phyloP scores from a whole-genome alignment of 306 rosid species.

The Mucuna pruriens region DNA sequence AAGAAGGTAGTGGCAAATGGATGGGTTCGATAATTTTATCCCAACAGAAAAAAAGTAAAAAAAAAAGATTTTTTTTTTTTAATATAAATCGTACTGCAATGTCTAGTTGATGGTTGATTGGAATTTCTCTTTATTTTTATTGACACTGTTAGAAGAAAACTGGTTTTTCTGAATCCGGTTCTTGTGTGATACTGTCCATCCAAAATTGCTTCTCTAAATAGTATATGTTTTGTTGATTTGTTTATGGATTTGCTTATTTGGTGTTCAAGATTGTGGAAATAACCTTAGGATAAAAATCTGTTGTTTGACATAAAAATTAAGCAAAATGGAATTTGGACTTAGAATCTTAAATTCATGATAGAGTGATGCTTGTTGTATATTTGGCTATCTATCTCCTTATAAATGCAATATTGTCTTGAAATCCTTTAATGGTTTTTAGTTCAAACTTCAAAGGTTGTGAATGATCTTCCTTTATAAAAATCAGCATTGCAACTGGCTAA shows the following conservation, averaged over 20 bases:
- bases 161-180: background rate
- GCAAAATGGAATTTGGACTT: background rate
- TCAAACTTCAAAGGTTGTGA: background rate
- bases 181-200: background rate
- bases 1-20: background rate
- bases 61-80: background rate
- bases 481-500: background rate
- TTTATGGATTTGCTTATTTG: slow-evolving; percentile 7
- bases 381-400: too few relatives aligned
- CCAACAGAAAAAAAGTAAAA: background rate
- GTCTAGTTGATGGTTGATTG: background rate
- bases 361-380: background rate
- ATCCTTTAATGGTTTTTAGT: background rate
- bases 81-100: background rate
- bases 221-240: background rate
- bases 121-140: background rate
- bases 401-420: background rate
- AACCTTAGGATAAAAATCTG: background rate
- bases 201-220: background rate
- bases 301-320: background rate
- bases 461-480: background rate
- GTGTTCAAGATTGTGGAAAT: background rate
- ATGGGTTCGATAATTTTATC: background rate
- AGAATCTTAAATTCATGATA: background rate
- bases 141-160: background rate